phyloP scores from a whole-genome alignment of 106 monocot species.

The Platanthera guangdongensis region DNA sequence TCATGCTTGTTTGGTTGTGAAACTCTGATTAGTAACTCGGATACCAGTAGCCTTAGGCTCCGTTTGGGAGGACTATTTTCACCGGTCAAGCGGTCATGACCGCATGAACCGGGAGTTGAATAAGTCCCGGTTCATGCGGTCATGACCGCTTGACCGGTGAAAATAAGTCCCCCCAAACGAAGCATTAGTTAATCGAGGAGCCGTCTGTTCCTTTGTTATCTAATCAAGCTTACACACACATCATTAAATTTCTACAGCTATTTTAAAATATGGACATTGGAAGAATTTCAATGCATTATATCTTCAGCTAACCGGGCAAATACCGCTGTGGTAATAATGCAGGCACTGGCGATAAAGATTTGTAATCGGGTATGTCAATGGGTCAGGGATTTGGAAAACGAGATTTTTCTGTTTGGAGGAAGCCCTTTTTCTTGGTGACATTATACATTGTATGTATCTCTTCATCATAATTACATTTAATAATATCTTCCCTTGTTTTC shows the following conservation, averaged over 20 bases:
- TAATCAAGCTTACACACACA: no score
- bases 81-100: no score
- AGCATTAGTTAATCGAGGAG: no score
- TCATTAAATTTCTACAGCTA: neutral
- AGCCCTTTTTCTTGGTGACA: conserved; percentile 27
- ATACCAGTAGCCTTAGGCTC: no score
- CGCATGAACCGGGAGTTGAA: no score
- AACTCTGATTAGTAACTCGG: no score
- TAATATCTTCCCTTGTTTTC: neutral
- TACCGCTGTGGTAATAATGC: conserved; percentile 4
- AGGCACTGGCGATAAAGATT: conserved; percentile 25
- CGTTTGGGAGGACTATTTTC: no score
- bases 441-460: conserved; percentile 1
- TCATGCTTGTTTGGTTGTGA: no score
- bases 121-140: no score
- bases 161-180: no score
- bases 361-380: conserved; percentile 28
- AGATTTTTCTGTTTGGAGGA: conserved; percentile 27
- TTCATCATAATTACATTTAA: neutral
- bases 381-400: conserved; percentile 31
- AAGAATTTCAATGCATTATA: neutral
- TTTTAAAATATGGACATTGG: neutral
- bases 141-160: no score
- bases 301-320: neutral
- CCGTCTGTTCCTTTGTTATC: no score